A percentile compares a stretch with the other conserved stretches of the same genome.
Evolutionary conservation across 345 rosid species (phyloP).

Genomic region (Erodium maritimum): DNA sequence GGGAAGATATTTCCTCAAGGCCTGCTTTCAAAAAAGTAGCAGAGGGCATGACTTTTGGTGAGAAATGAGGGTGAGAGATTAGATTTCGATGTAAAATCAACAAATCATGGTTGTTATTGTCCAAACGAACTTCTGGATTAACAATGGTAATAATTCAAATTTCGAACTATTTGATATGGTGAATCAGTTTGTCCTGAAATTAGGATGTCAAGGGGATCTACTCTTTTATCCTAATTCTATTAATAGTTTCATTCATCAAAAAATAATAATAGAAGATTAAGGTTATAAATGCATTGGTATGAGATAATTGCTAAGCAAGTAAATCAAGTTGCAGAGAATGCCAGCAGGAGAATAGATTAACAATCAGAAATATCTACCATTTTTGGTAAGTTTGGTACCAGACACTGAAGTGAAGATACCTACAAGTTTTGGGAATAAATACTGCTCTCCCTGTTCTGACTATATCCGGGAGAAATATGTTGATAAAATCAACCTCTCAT

Average conservation of each 20-base stretch:
- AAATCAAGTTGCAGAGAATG: background rate
- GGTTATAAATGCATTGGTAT: background rate
- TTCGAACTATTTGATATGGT: background rate
- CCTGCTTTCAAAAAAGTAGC: constrained; percentile 49
- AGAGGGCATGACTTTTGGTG: constrained; percentile 44
- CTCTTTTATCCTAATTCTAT: background rate
- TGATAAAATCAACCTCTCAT: constrained; percentile 36
- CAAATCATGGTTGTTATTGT: background rate
- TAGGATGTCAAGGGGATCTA: background rate
- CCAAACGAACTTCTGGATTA: background rate
- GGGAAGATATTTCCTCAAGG: constrained; percentile 65
- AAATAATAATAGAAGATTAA: background rate
- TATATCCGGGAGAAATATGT: constrained; percentile 37
- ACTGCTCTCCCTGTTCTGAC: background rate
- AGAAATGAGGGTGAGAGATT: constrained; percentile 4
- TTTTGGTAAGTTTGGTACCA: too few relatives aligned
- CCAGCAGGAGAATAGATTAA: background rate
- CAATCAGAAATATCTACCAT: background rate
- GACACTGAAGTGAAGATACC: too few relatives aligned
- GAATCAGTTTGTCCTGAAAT: background rate
- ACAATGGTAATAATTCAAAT: background rate
- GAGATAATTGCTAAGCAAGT: background rate
- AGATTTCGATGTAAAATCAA: background rate
- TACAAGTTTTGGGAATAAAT: too few relatives aligned
- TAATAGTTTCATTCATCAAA: background rate